These are phyloP conservation scores for Amniculicola lignicola DNA, from an alignment of 495 filamentous ascomycete genomes.

Conservation along the genomic window DNA sequence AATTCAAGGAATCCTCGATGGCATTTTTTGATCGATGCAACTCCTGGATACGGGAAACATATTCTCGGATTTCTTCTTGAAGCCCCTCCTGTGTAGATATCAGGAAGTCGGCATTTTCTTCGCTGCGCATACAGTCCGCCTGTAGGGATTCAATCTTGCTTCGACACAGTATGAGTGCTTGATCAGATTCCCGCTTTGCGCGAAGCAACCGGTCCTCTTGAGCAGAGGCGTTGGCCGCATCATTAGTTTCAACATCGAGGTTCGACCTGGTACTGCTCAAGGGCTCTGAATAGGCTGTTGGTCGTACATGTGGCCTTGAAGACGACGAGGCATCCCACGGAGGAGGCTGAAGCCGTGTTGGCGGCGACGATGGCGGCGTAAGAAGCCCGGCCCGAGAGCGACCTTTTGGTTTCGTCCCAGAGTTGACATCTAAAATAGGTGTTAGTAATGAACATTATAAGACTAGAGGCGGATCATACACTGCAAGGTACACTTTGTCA, in stretches of 20 bases:
- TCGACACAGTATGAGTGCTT: conserved; percentile 23
- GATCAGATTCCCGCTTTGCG: conserved; percentile 30
- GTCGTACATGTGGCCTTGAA: too few species aligned
- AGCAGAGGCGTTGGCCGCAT: too few species aligned
- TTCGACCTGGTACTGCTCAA: too few species aligned
- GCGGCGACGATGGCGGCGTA: conserved; percentile 28
- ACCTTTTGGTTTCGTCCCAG: conserved; percentile 1
- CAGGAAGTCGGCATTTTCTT: conserved; percentile 13
- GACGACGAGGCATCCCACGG: not conserved
- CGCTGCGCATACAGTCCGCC: conserved; percentile 24
- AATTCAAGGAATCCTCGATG: conserved; percentile 13
- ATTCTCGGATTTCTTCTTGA: conserved; percentile 19
- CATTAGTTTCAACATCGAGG: too few species aligned
- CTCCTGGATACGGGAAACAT: conserved; percentile 18
- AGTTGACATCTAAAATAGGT: conserved; percentile 13
- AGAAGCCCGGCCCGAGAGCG: conserved; percentile 9
- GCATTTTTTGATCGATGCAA: conserved; percentile 16
- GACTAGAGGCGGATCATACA: conserved; percentile 9
- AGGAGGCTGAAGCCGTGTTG: conserved; percentile 6
- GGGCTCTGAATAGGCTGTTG: too few species aligned
- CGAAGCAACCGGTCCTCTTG: conserved; percentile 22
- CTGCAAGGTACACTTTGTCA: conserved; percentile 27
- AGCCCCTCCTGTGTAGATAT: conserved; percentile 8
- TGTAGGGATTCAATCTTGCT: conserved; percentile 25
- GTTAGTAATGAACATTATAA: not conserved